phyloP scores from a whole-genome alignment of 768 basidiomycete species.

The Amanita subjunquillea region DNA sequence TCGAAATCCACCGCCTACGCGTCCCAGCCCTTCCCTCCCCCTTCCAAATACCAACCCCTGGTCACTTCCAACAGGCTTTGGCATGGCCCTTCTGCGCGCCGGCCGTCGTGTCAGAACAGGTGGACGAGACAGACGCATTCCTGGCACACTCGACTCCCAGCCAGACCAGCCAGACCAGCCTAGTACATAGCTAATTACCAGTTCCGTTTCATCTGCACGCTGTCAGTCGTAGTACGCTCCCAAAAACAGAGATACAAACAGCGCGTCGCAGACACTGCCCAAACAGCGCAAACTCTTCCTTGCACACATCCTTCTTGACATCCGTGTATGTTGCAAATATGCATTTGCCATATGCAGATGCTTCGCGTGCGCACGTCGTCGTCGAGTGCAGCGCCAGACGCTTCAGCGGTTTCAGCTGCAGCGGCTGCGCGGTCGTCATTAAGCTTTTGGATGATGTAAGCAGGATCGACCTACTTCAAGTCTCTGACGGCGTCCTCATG shows the following conservation, averaged over 20 bases:
- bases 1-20: slow-evolving; percentile 38
- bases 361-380: slow-evolving; percentile 61
- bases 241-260: slow-evolving; percentile 33
- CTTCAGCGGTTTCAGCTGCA: slow-evolving; percentile 36
- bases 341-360: slow-evolving; percentile 81
- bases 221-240: slow-evolving; percentile 1
- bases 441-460: background rate
- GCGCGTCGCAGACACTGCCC: slow-evolving; percentile 70
- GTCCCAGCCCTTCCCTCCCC: slow-evolving; percentile 31
- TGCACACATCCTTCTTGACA: slow-evolving; percentile 75
- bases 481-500: background rate
- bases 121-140: slow-evolving; percentile 14
- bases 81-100: slow-evolving; percentile 39
- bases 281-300: slow-evolving; percentile 76
- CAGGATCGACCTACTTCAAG: background rate
- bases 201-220: slow-evolving; percentile 22
- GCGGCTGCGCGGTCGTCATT: slow-evolving; percentile 7
- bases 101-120: slow-evolving; percentile 30
- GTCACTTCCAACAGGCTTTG: slow-evolving; percentile 36
- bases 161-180: slow-evolving; percentile 11
- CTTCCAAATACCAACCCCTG: slow-evolving; percentile 52
- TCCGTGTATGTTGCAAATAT: slow-evolving; percentile 77
- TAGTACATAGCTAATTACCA: slow-evolving; percentile 12
- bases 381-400: slow-evolving; percentile 65
- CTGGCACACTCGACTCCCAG: slow-evolving; percentile 23